Conservation (phyloP, 768 basidiomycete genomes). For the Candolleomyces eurysporus region DNA sequence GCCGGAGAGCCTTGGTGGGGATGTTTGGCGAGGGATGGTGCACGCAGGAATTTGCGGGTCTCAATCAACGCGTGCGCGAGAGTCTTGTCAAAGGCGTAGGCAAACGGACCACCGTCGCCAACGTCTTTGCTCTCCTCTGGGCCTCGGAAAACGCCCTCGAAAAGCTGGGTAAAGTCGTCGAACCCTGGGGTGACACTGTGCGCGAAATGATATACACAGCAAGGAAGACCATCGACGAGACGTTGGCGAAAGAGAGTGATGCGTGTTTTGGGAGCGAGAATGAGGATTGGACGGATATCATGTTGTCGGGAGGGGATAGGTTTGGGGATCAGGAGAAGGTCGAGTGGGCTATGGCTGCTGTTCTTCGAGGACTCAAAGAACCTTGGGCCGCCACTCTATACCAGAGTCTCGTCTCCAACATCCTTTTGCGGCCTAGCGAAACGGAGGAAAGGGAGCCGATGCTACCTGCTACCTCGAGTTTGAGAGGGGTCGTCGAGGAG, state of each 20-base stretch:
- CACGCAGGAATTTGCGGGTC: conserved; percentile 71
- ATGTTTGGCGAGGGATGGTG: conserved; percentile 91
- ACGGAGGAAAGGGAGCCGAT: conserved; percentile 58
- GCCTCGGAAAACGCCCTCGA: conserved; percentile 60
- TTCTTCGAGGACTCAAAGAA: conserved; percentile 62
- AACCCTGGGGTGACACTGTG: conserved; percentile 68
- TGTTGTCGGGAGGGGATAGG: conserved; percentile 66
- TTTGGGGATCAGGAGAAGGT: conserved; percentile 81
- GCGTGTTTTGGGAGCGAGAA: conserved; percentile 66
- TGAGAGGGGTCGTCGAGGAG: conserved; percentile 73
- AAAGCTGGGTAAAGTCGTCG: conserved; percentile 55
- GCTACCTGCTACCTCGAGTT: conserved; percentile 65
- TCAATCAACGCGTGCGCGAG: conserved; percentile 65
- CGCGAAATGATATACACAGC: conserved; percentile 66
- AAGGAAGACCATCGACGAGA: conserved; percentile 59
- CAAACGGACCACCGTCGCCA: conserved; percentile 63
- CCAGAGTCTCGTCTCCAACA: conserved; percentile 69
- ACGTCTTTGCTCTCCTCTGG: conserved; percentile 67
- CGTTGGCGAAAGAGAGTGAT: conserved; percentile 57
- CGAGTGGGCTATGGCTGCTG: conserved; percentile 68
- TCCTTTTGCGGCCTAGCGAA: conserved; percentile 68
- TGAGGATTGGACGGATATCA: conserved; percentile 69
- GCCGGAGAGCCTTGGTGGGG: conserved; percentile 74
- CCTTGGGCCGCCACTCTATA: conserved; percentile 69
- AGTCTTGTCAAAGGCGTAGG: conserved; percentile 70